A percentile compares a stretch with the other conserved stretches of the same genome.
Conservation (phyloP, 257 asterid species). For the Ballota nigra region DNA sequence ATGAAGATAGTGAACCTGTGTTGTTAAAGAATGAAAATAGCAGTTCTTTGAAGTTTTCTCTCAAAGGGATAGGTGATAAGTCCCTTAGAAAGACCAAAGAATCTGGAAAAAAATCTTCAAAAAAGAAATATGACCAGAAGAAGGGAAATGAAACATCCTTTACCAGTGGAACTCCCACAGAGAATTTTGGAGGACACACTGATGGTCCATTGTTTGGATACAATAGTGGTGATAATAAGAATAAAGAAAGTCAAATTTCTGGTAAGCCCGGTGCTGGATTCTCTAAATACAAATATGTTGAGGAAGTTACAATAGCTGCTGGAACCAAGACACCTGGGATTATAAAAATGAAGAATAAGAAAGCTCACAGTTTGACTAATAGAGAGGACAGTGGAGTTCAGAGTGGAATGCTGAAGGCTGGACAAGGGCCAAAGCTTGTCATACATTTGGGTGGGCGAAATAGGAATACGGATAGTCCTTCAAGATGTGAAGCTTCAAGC, state of each 20-base stretch:
- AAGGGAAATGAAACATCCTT: constrained; percentile 43
- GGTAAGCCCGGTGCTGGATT: constrained; percentile 53
- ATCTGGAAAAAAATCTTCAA: constrained; percentile 61
- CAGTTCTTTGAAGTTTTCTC: constrained; percentile 74
- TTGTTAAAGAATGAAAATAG: constrained; percentile 45
- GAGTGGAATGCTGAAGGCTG: constrained; percentile 41
- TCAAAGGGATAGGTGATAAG: constrained; percentile 65
- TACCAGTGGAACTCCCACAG: constrained; percentile 32
- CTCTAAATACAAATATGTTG: constrained; percentile 48
- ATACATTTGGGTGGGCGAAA: constrained; percentile 79
- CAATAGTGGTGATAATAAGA: constrained; percentile 35
- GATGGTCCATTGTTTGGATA: constrained; percentile 36
- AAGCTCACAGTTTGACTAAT: constrained; percentile 36
- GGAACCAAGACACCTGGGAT: constrained; percentile 49
- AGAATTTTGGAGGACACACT: constrained; percentile 36
- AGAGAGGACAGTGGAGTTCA: constrained; percentile 48
- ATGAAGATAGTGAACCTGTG: constrained; percentile 64
- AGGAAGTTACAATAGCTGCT: constrained; percentile 42
- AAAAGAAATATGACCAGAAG: constrained; percentile 63
- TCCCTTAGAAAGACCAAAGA: constrained; percentile 71
- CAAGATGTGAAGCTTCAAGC: constrained; percentile 64
- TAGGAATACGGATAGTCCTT: constrained; percentile 50
- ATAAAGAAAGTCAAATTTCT: constrained; percentile 38
- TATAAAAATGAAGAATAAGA: constrained; percentile 57
- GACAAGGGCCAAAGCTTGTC: constrained; percentile 78